Conservation (phyloP, 257 asterid genomes). For the Capsicum chinense region DNA sequence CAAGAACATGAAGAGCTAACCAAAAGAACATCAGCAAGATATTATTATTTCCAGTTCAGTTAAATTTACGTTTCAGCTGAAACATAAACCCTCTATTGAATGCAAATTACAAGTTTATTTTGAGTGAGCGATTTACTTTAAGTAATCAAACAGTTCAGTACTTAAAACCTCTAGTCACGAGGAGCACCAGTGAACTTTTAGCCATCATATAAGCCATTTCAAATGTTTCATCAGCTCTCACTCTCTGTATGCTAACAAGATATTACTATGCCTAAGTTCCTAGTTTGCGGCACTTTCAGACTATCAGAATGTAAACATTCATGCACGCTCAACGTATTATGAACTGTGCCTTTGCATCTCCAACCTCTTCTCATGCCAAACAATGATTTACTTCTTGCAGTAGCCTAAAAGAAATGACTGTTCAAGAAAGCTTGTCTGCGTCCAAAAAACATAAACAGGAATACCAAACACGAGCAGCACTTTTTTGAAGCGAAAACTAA, state of each 20-base stretch:
- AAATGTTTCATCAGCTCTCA: background rate
- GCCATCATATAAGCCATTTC: background rate
- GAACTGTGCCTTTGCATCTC: slow-evolving; percentile 10
- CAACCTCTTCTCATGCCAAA: background rate
- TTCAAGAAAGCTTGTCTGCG: background rate
- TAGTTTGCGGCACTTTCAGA: background rate
- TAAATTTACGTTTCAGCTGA: background rate
- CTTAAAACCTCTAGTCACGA: background rate
- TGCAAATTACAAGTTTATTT: slow-evolving; percentile 9
- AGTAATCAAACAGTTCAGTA: background rate
- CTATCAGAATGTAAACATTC: slow-evolving; percentile 9
- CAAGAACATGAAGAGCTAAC: background rate
- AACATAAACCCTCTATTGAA: background rate
- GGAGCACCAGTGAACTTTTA: background rate
- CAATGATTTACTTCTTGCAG: background rate
- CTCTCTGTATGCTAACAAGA: background rate
- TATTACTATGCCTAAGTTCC: background rate
- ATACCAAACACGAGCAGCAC: slow-evolving; percentile 15
- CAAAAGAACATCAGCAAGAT: slow-evolving; percentile 19
- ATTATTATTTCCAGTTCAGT: background rate
- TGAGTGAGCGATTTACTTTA: too few relatives aligned
- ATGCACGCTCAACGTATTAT: background rate
- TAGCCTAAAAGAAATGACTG: background rate
- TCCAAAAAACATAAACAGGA: background rate
- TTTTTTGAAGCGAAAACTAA: background rate